Percentiles rank a stretch among this genome's conserved stretches.
These are phyloP conservation scores for Theobroma cacao DNA, from an alignment of 345 rosid genomes.

Conservation along the genomic window DNA sequence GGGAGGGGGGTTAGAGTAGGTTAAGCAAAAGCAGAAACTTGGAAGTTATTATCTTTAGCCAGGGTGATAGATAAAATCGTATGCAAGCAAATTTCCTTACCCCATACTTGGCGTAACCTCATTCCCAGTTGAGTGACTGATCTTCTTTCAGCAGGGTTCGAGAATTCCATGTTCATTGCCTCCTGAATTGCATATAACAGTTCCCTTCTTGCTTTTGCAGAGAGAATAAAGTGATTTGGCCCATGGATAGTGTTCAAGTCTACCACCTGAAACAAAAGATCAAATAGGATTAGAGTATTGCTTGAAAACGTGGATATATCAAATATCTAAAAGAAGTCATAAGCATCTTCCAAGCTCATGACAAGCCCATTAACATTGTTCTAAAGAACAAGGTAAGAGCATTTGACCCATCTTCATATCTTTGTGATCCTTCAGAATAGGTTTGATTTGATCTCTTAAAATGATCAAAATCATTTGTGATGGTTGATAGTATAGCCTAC, in stretches of 20 bases:
- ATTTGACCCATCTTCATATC: neutral
- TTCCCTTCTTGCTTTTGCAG: conserved; percentile 59
- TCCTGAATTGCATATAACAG: conserved; percentile 73
- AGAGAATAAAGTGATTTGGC: conserved; percentile 54
- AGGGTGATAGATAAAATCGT: neutral
- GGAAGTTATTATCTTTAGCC: neutral
- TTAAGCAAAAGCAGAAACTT: neutral
- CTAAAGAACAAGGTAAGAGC: neutral
- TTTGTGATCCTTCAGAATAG: neutral
- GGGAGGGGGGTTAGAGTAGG: neutral
- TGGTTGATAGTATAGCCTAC: neutral
- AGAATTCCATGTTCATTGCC: conserved; percentile 62
- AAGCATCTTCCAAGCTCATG: neutral
- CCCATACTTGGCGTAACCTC: conserved; percentile 75
- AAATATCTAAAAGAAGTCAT: neutral
- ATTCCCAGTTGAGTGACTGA: conserved; percentile 61
- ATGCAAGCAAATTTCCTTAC: conserved; percentile 36
- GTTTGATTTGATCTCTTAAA: neutral
- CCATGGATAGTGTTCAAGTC: conserved; percentile 73
- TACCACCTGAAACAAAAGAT: conserved; percentile 49
- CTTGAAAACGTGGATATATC: neutral
- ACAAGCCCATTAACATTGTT: neutral
- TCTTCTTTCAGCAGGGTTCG: conserved; percentile 64
- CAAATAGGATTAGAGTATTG: neutral
- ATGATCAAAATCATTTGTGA: neutral